A percentile compares a stretch with the other conserved stretches of the same genome.
Conservation (phyloP, 768 basidiomycete species). For the Coprinopsis cinerea region DNA sequence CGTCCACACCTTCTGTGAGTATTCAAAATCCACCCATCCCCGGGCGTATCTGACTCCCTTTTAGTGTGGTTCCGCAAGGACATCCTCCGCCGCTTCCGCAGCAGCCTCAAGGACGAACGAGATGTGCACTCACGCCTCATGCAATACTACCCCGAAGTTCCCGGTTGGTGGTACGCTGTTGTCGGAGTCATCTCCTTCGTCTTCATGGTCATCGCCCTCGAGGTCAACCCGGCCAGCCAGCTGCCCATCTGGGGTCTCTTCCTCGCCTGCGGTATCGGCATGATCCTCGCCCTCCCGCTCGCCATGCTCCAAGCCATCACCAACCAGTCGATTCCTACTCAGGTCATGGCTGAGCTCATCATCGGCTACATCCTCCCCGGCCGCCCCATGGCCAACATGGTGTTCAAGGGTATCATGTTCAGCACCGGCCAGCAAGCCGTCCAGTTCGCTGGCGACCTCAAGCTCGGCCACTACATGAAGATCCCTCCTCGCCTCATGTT, state of each 20-base stretch:
- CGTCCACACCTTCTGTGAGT: slow-evolving; percentile 57
- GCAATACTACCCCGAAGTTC: slow-evolving; percentile 71
- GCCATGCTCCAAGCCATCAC: slow-evolving; percentile 86
- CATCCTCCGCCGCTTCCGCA: slow-evolving; percentile 63
- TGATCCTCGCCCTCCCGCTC: slow-evolving; percentile 54
- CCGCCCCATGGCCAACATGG: slow-evolving; percentile 71
- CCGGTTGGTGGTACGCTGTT: slow-evolving; percentile 65
- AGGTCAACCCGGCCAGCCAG: slow-evolving; percentile 59
- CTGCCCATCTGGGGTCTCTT: slow-evolving; percentile 77
- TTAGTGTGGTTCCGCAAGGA: slow-evolving; percentile 76
- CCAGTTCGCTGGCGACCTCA: slow-evolving; percentile 68
- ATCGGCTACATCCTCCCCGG: slow-evolving; percentile 77
- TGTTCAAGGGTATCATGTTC: slow-evolving; percentile 68
- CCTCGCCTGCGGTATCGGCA: slow-evolving; percentile 45
- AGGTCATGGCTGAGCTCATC: slow-evolving; percentile 72
- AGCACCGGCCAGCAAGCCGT: slow-evolving; percentile 57
- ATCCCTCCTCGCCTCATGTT: slow-evolving; percentile 82
- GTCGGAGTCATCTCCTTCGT: slow-evolving; percentile 50
- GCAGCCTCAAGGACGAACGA: slow-evolving; percentile 63
- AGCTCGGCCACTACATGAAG: slow-evolving; percentile 90
- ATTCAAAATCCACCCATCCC: neutral
- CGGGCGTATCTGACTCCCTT: neutral
- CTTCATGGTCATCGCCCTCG: slow-evolving; percentile 59
- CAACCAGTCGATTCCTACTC: slow-evolving; percentile 65
- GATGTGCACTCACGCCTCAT: slow-evolving; percentile 85